Evolutionary conservation across 1,284 basidiomycete species (phyloP).

Genomic region (Fomitopsis palustris): DNA sequence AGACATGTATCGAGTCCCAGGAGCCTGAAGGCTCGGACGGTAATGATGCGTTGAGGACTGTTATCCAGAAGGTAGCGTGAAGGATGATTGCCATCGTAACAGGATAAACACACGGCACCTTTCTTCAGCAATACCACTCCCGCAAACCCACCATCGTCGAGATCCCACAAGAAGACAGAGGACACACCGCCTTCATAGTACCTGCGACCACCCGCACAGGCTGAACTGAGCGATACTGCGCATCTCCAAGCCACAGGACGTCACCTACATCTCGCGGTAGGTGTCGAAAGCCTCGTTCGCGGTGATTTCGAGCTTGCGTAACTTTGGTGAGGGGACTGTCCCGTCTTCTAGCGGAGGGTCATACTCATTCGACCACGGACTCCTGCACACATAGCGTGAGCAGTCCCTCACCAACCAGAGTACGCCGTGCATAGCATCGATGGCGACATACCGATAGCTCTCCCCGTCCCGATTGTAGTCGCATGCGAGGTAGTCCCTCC

Average conservation of each 20-base stretch:
- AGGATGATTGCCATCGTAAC: not conserved
- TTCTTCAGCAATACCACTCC: constrained; percentile 98
- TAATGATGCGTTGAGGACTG: constrained; percentile 57
- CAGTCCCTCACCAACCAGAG: not conserved
- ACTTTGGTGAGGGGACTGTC: constrained; percentile 77
- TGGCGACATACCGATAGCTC: constrained; percentile 72
- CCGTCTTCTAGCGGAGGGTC: constrained; percentile 87
- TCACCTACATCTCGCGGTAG: constrained; percentile 88
- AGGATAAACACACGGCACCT: constrained; percentile 41
- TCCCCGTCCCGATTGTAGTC: constrained; percentile 99
- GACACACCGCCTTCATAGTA: constrained; percentile 97
- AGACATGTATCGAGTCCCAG: constrained; percentile 99
- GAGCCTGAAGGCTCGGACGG: constrained; percentile 69
- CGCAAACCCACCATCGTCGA: constrained; percentile 94
- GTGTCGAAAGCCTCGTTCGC: constrained; percentile 98
- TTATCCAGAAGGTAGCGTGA: not conserved
- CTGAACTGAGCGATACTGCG: not conserved
- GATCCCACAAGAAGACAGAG: constrained; percentile 98
- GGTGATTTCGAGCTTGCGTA: constrained; percentile 89
- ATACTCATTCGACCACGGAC: constrained; percentile 97
- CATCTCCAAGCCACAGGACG: not conserved
- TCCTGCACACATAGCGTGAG: constrained; percentile 45
- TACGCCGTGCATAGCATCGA: not conserved
- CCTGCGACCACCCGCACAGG: constrained; percentile 41
- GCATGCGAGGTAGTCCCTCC: constrained; percentile 90